Conservation (phyloP, 2,329 filamentous ascomycete species). For the Cadophora sp. region DNA sequence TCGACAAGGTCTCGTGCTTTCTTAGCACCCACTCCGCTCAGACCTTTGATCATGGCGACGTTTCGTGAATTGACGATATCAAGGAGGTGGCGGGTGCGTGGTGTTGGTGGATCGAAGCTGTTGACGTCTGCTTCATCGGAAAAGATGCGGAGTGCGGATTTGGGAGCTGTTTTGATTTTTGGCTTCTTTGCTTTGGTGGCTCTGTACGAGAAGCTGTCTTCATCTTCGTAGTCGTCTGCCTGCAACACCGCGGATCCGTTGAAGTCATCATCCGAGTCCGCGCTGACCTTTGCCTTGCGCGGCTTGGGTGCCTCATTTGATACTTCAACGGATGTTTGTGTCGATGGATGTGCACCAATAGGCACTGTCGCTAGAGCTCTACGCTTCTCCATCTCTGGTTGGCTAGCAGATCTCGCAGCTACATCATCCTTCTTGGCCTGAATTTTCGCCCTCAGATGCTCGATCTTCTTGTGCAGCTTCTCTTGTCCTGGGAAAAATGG, state of each 20-base stretch:
- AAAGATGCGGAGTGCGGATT: slow-evolving; percentile 39
- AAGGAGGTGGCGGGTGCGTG: slow-evolving; percentile 65
- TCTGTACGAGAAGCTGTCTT: slow-evolving; percentile 43
- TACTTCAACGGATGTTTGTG: slow-evolving; percentile 36
- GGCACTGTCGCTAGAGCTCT: slow-evolving; percentile 35
- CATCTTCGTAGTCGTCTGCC: slow-evolving; percentile 49
- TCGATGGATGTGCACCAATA: slow-evolving; percentile 34
- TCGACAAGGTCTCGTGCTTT: slow-evolving; percentile 69
- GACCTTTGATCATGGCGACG: slow-evolving; percentile 65
- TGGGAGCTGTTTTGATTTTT: slow-evolving; percentile 44
- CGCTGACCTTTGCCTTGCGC: slow-evolving; percentile 37
- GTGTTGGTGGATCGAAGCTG: slow-evolving; percentile 44
- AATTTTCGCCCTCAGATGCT: slow-evolving; percentile 63
- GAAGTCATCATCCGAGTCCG: slow-evolving; percentile 45
- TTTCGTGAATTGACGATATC: slow-evolving; percentile 78
- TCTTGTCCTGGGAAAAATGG: slow-evolving; percentile 86
- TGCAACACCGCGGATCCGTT: slow-evolving; percentile 43
- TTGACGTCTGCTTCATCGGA: slow-evolving; percentile 50
- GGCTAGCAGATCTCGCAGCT: slow-evolving; percentile 12
- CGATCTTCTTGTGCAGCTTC: slow-evolving; percentile 76
- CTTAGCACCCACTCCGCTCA: slow-evolving; percentile 76
- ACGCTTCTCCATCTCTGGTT: slow-evolving; percentile 27
- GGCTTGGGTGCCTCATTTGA: slow-evolving; percentile 24
- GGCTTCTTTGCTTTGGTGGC: slow-evolving; percentile 40
- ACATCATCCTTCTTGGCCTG: slow-evolving; percentile 45